These are phyloP conservation scores for Coemansia sp. DNA, from an alignment of 192 early-diverging fungal genomes.

Conservation along the genomic window DNA sequence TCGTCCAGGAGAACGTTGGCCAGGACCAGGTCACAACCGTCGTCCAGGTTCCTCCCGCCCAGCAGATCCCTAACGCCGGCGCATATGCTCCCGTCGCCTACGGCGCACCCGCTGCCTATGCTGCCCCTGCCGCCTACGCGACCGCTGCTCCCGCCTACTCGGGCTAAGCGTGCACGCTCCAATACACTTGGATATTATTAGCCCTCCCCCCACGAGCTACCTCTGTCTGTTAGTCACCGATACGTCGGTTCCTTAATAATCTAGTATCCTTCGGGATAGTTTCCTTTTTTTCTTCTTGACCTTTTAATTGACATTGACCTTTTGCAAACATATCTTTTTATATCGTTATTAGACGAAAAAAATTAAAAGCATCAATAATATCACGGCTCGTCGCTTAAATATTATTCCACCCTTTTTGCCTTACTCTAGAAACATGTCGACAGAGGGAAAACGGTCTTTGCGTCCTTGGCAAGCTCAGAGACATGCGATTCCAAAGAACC, in stretches of 20 bases:
- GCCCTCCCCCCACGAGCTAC: no score
- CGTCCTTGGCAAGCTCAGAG: constrained; percentile 14
- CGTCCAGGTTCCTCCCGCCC: constrained; percentile 3
- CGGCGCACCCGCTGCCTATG: background rate
- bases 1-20: constrained; percentile 47
- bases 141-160: background rate
- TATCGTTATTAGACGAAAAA: background rate
- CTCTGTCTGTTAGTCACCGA: background rate
- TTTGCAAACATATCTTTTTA: background rate
- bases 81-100: constrained; percentile 8
- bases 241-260: background rate
- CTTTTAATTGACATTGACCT: constrained; percentile 17
- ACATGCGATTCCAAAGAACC: constrained; percentile 16
- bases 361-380: background rate
- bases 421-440: constrained; percentile 42
- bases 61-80: constrained; percentile 12
- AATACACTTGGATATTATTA: no score
- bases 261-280: background rate
- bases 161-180: background rate
- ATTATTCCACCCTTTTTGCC: background rate
- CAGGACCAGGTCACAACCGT: constrained; percentile 26
- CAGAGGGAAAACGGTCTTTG: constrained; percentile 36
- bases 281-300: constrained; percentile 4
- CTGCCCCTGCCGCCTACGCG: constrained; percentile 9
- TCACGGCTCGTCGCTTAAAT: no score